Percentiles rank a stretch among this genome's conserved stretches.
Conservation (phyloP, 805 yeast genomes). For the Scheffersomyces lignosus region DNA sequence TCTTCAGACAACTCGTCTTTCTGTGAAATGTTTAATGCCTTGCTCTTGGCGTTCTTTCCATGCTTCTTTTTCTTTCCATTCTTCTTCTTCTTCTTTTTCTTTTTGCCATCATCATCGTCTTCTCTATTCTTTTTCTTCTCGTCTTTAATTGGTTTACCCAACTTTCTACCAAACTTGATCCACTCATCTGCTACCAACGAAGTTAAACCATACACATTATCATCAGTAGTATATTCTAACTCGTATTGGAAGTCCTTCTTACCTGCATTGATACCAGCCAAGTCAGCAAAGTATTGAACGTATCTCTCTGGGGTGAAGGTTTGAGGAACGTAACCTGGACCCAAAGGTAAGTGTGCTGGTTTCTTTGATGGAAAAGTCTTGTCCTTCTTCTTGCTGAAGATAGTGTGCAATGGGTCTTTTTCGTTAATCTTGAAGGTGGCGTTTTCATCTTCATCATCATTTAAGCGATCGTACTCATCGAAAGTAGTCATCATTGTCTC, state of each 20-base stretch:
- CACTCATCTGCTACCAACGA: slow-evolving; percentile 62
- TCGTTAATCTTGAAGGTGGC: slow-evolving; percentile 10
- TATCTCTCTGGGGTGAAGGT: slow-evolving; percentile 70
- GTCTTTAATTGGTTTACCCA: slow-evolving; percentile 44
- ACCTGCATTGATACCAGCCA: slow-evolving; percentile 47
- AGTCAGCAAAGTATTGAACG: slow-evolving; percentile 73
- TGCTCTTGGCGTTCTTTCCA: slow-evolving; percentile 2
- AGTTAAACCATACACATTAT: slow-evolving; percentile 53
- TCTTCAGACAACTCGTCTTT: slow-evolving; percentile 12
- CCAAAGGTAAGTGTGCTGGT: slow-evolving; percentile 56
- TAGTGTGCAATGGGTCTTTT: slow-evolving; percentile 11
- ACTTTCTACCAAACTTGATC: slow-evolving; percentile 53
- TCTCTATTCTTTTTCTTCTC: slow-evolving; percentile 8
- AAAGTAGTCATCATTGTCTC: slow-evolving; percentile 32
- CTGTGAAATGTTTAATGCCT: background rate
- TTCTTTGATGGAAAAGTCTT: slow-evolving; percentile 60
- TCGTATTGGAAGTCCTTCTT: slow-evolving; percentile 53
- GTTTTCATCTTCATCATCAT: slow-evolving; percentile 14
- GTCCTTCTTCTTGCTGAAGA: slow-evolving; percentile 38
- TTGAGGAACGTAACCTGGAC: slow-evolving; percentile 78
- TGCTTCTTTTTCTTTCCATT: slow-evolving; percentile 9
- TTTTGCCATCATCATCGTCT: slow-evolving; percentile 5
- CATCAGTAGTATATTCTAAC: slow-evolving; percentile 70
- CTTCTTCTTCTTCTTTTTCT: slow-evolving; percentile 10
- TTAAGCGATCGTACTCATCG: slow-evolving; percentile 25